phyloP scores from a whole-genome alignment of 768 basidiomycete species.

The Boletus bicolor region DNA sequence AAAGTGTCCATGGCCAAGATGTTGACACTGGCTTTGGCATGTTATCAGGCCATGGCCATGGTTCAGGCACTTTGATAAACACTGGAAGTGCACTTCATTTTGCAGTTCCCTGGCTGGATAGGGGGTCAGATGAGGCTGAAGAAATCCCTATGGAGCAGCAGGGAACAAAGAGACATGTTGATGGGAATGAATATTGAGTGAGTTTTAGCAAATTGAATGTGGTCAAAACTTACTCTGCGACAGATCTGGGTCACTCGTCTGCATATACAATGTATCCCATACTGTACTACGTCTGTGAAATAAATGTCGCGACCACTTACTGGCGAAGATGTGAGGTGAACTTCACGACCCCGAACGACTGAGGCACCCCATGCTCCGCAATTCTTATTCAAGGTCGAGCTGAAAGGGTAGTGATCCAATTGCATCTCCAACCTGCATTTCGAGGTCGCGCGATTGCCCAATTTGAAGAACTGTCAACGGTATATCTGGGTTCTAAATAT shows the following conservation, averaged over 20 bases:
- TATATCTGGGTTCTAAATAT: background rate
- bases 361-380: background rate
- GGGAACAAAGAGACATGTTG: too few relatives aligned
- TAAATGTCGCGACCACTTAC: background rate
- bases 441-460: background rate
- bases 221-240: background rate
- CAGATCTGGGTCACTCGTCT: too few relatives aligned
- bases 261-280: too few relatives aligned
- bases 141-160: background rate
- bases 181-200: background rate
- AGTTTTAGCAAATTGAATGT: background rate
- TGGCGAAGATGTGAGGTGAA: background rate
- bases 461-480: background rate
- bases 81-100: background rate
- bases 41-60: background rate
- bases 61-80: background rate
- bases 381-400: background rate
- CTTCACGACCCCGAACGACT: background rate
- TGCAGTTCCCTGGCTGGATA: background rate
- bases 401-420: background rate
- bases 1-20: background rate
- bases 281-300: too few relatives aligned
- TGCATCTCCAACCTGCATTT: too few relatives aligned
- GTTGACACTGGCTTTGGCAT: conserved; percentile 6
- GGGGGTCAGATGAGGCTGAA: background rate